These are phyloP conservation scores for Lyophyllum atratum DNA, from an alignment of 768 basidiomycete genomes.

Conservation along the genomic window DNA sequence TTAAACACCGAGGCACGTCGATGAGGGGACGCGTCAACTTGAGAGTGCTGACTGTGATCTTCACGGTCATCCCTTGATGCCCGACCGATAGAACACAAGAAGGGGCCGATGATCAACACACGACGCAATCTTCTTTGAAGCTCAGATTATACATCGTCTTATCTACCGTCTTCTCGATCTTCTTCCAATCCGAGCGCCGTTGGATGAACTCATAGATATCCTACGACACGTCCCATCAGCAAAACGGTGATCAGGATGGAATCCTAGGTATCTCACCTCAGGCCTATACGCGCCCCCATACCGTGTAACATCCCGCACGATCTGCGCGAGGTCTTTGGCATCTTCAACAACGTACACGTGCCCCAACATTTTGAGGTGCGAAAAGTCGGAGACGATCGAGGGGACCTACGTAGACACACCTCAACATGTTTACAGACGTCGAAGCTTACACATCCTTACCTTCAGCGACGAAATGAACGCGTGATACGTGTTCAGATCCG, in stretches of 20 bases:
- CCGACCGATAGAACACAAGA: too few species aligned
- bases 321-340: constrained; percentile 94
- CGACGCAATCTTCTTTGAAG: constrained; percentile 88
- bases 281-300: constrained; percentile 95
- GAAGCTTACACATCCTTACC: constrained; percentile 33
- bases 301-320: constrained; percentile 91
- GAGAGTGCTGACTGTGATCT: neutral
- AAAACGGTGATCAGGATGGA: too few species aligned
- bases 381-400: constrained; percentile 85
- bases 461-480: constrained; percentile 86
- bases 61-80: too few species aligned
- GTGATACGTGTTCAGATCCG: constrained; percentile 94
- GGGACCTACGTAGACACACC: constrained; percentile 51
- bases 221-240: constrained; percentile 27
- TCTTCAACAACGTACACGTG: constrained; percentile 96
- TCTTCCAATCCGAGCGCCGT: constrained; percentile 95
- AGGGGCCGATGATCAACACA: constrained; percentile 31
- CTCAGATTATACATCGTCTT: constrained; percentile 93
- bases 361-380: constrained; percentile 95
- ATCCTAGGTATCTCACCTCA: constrained; percentile 54
- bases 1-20: neutral
- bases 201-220: constrained; percentile 98
- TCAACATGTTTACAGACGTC: neutral
- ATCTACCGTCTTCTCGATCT: constrained; percentile 95
- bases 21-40: too few species aligned